phyloP scores from a whole-genome alignment of 2,329 filamentous ascomycete genomes.

The Tetracladium maxilliforme region DNA sequence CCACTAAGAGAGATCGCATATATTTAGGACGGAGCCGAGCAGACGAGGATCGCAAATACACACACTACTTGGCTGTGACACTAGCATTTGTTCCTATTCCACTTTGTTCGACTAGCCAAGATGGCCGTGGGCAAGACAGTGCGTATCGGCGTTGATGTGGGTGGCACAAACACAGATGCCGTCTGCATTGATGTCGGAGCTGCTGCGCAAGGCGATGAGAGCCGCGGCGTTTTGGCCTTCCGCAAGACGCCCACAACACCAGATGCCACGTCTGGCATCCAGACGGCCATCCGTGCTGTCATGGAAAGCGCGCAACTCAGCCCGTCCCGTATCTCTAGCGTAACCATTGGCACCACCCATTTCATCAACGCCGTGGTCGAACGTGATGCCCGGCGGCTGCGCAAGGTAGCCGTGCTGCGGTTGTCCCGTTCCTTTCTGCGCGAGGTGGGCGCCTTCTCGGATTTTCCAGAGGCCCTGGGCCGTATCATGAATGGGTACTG shows the following conservation, averaged over 20 bases:
- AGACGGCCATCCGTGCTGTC: slow-evolving; percentile 7
- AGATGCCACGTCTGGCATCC: slow-evolving; percentile 10
- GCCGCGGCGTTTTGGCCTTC: slow-evolving; percentile 3
- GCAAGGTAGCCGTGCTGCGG: slow-evolving; percentile 34
- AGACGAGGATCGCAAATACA: too few species aligned
- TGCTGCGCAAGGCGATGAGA: slow-evolving; percentile 27
- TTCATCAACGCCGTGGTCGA: slow-evolving; percentile 36
- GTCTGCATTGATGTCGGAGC: slow-evolving; percentile 14
- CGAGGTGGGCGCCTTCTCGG: slow-evolving; percentile 31
- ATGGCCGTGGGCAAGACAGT: too few species aligned
- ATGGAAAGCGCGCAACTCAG: slow-evolving; percentile 7
- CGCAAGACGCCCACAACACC: slow-evolving; percentile 11
- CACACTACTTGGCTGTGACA: too few species aligned
- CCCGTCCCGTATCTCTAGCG: slow-evolving; percentile 4
- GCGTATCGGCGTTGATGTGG: slow-evolving; percentile 19
- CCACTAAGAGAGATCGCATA: too few species aligned
- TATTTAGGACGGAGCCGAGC: too few species aligned
- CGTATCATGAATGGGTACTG: slow-evolving; percentile 29
- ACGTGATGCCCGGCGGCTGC: slow-evolving; percentile 29
- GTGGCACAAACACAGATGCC: slow-evolving; percentile 21
- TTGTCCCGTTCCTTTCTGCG: slow-evolving; percentile 29
- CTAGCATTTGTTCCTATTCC: too few species aligned
- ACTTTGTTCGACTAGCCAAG: too few species aligned
- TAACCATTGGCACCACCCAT: slow-evolving; percentile 22
- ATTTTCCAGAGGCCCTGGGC: slow-evolving; percentile 28